Conservation (phyloP, 768 basidiomycete species). For the Russula griseocarnosa region DNA sequence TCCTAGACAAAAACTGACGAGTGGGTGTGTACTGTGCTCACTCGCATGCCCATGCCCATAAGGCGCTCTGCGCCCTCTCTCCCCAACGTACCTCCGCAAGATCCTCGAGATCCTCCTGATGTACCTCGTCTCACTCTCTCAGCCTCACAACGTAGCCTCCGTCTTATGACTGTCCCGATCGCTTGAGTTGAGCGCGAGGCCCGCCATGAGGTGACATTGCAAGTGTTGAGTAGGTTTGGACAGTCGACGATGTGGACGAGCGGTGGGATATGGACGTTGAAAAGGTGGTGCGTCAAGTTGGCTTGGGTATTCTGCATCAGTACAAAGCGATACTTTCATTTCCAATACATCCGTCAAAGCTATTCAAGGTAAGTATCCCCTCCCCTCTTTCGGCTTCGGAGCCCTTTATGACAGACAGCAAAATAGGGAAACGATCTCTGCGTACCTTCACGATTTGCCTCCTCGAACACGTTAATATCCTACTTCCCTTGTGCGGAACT, state of each 20-base stretch:
- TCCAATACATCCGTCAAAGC: slow-evolving; percentile 51
- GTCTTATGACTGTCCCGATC: slow-evolving; percentile 56
- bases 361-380: slow-evolving; percentile 58
- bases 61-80: slow-evolving; percentile 74
- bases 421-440: slow-evolving; percentile 71
- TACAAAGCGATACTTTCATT: slow-evolving; percentile 72
- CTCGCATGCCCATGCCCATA: background rate
- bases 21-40: background rate
- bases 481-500: slow-evolving; percentile 77
- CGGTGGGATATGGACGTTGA: slow-evolving; percentile 65
- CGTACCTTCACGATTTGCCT: slow-evolving; percentile 37
- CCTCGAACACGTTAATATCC: slow-evolving; percentile 40
- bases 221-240: slow-evolving; percentile 85
- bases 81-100: slow-evolving; percentile 57
- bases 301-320: slow-evolving; percentile 64
- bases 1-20: background rate
- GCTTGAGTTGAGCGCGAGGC: slow-evolving; percentile 75
- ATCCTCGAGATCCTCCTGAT: slow-evolving; percentile 76
- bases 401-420: background rate
- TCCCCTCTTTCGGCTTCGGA: background rate
- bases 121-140: slow-evolving; percentile 59
- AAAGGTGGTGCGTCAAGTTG: slow-evolving; percentile 67
- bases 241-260: slow-evolving; percentile 37
- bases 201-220: slow-evolving; percentile 54
- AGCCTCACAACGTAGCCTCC: slow-evolving; percentile 49